phyloP scores from a whole-genome alignment of 129 eudicot genomes.

The Flaveria sonorensis region DNA sequence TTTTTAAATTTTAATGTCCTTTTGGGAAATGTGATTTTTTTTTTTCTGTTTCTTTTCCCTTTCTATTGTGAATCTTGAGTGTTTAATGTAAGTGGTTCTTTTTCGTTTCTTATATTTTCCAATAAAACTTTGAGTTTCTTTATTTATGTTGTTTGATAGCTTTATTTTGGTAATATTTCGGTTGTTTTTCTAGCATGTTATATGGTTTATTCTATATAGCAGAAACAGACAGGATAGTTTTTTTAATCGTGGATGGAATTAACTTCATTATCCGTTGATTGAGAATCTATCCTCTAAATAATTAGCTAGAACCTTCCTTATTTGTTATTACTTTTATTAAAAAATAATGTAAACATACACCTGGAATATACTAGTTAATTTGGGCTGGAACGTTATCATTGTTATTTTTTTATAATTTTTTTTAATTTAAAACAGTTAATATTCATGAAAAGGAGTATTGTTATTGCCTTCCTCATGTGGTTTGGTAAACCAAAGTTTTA shows the following conservation, averaged over 20 bases:
- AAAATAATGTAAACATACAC: slow-evolving; percentile 11
- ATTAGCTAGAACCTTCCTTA: slow-evolving; percentile 25
- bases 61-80: slow-evolving; percentile 32
- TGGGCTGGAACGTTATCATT: no score
- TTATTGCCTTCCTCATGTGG: no score
- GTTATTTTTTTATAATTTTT: no score
- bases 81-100: slow-evolving; percentile 30
- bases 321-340: neutral
- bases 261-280: no score
- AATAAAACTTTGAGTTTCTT: neutral
- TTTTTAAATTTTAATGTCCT: slow-evolving; percentile 12
- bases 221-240: neutral
- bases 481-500: no score
- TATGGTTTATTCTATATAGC: neutral
- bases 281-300: slow-evolving; percentile 7
- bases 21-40: slow-evolving; percentile 19
- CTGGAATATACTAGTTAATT: no score
- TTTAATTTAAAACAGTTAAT: no score
- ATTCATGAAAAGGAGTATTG: no score
- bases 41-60: neutral
- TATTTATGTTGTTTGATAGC: neutral
- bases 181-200: neutral
- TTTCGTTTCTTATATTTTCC: neutral
- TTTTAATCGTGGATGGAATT: neutral
- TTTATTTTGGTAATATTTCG: neutral